Evolutionary conservation across 352 stramenopile species (phyloP).

Genomic region (Peronosclerospora sorghi): DNA sequence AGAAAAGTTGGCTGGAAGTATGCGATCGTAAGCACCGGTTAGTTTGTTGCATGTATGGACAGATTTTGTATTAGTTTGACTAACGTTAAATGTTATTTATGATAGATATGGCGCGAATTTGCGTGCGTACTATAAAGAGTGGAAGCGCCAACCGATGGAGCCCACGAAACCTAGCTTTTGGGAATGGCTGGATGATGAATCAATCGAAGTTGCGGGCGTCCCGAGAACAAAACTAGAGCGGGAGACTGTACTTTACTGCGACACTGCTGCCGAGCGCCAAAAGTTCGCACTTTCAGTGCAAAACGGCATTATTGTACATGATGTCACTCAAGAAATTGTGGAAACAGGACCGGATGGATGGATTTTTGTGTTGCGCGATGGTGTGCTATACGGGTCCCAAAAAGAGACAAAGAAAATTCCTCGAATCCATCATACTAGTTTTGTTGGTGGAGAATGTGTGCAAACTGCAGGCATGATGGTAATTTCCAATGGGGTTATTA

Average conservation of each 20-base stretch:
- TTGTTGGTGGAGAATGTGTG: conserved; percentile 94
- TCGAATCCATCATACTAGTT: conserved; percentile 96
- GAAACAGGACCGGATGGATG: conserved; percentile 89
- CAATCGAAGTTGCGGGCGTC: conserved; percentile 79
- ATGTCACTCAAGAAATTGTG: conserved; percentile 62
- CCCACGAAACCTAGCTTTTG: conserved; percentile 73
- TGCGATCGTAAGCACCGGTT: conserved; percentile 81
- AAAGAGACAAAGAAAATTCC: conserved; percentile 91
- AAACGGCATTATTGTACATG: conserved; percentile 53
- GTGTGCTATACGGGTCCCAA: conserved; percentile 88
- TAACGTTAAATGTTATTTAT: conserved; percentile 1
- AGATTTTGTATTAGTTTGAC: background rate
- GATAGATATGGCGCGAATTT: conserved; percentile 95
- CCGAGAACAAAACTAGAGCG: conserved; percentile 88
- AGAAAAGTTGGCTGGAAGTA: conserved; percentile 85
- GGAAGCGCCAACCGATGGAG: conserved; percentile 78
- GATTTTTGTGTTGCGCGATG: conserved; percentile 95
- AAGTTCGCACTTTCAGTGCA: conserved; percentile 82
- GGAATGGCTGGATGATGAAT: conserved; percentile 83
- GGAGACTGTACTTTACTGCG: conserved; percentile 93
- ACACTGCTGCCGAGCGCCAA: conserved; percentile 78
- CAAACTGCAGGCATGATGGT: conserved; percentile 95
- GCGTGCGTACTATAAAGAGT: conserved; percentile 94
- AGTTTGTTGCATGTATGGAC: conserved; percentile 9
- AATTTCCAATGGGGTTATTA: conserved; percentile 84